Evolutionary conservation across 768 basidiomycete genomes (phyloP), one percentile per base, ranked within the genome.

Genomic region (Boletus speciosus): DNA sequence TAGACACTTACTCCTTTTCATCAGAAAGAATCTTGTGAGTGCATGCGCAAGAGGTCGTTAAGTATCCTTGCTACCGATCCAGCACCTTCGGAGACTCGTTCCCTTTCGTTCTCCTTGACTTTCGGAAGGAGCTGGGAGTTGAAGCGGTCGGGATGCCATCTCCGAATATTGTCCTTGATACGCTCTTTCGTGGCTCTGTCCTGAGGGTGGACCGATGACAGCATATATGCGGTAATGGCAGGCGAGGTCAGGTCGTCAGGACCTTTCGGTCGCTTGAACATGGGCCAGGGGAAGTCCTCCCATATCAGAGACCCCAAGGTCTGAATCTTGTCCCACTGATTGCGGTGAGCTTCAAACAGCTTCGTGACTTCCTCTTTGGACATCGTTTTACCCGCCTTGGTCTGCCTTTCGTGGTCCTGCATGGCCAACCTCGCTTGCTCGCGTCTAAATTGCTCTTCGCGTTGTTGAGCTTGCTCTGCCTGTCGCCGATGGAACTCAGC

Each of bases 141-240:
- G 63, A 92, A 91, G 34, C 86, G 82, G 70, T 92, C 90, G 5
- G 90, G 89, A 69, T 92, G 89, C 89, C 88, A 92, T 58, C 78
- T 73, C 68, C 81, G 79, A 61, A 92, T 78, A 50, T 84, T 81
- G 56, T 90, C 88, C 73, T 83, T 88, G 58, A 90, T 76, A 14
- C 87, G 82, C 61, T 90, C 89, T 71, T 86, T 88, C 47, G 75
- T 61, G 44, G 73, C 73, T 68, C 78, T 81, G 47, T 75, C 59
- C 62, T 76, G 79, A 1, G 84, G 81, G 57, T 81, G 78, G 53
- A 79, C 67, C 11, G 79, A 73, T 15, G 83, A 83, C 52, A 81
- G 71, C 62, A 90, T 76, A 59, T 89, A 90, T 32, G 81, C 79
- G 41, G 74, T 74, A 61, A 90, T 79, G 10, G 76, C 79, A 4